Conservation (phyloP, 306 rosid genomes). For the Lathyrus aphaca region DNA sequence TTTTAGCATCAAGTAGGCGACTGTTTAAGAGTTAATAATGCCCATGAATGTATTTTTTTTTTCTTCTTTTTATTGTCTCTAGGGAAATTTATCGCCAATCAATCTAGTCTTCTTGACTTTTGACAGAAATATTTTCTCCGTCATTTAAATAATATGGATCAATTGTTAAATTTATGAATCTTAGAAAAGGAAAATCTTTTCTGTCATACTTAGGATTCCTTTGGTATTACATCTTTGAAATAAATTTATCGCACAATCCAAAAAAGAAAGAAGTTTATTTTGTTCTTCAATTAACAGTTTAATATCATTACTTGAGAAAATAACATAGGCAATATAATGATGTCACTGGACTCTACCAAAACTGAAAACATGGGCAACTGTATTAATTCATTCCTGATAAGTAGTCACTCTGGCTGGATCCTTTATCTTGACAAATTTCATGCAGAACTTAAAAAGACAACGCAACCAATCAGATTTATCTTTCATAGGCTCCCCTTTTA, state of each 20-base stretch:
- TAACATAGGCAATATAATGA: not conserved
- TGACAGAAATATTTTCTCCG: not conserved
- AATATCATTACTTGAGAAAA: not conserved
- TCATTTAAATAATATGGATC: not conserved
- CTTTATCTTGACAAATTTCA: not conserved
- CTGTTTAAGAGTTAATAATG: no score
- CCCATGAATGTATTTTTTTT: no score
- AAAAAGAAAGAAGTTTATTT: not conserved
- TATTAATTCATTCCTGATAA: not conserved
- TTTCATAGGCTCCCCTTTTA: not conserved
- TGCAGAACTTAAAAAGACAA: not conserved
- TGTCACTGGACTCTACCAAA: not conserved
- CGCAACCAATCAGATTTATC: not conserved
- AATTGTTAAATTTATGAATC: not conserved
- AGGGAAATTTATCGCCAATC: not conserved
- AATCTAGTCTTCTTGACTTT: not conserved
- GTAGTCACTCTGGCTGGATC: not conserved
- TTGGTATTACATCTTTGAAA: not conserved
- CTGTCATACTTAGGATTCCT: not conserved
- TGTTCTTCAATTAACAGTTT: not conserved
- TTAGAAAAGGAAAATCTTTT: not conserved
- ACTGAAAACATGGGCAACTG: conserved; percentile 1
- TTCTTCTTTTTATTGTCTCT: not conserved
- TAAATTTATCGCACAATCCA: not conserved
- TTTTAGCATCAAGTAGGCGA: no score